Evolutionary conservation across 805 yeast genomes (phyloP), one percentile per base, ranked within the genome.

Genomic region (Sugiyamaella marilandica): DNA sequence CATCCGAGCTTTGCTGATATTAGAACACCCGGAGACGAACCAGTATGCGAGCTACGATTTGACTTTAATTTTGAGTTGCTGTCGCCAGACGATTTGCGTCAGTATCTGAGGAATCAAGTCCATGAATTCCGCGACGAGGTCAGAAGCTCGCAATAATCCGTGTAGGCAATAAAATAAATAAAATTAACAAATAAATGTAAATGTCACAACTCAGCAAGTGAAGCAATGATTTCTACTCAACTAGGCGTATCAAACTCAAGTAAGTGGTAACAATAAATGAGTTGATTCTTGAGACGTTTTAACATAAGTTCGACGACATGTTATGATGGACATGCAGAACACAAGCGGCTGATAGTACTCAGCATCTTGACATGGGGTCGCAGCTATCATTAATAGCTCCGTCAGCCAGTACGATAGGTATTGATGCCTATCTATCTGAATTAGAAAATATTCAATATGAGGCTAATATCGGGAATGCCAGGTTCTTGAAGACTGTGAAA

Each of bases 361-460:
- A 18, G 18, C 21, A 19, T 18, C 21, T 24, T 18, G 32, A 2
- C 39, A 90, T 91, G 97, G 97, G 97, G 13, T 88, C 87, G 11
- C 87, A 86, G 65, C 72, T 92, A 55, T 91, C 97, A 1, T 74
- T 87, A 33, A 71, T 89, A 65, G 87, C 96, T 9, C 97, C 96
- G 10, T 83, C 95, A 2, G 89, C 96, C 1, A 90, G 95, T 2
- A 87, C 97, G 1, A 87, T 92, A 62, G 96, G 95, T 5, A 77
- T 90, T 1, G 89, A 92, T 19, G 91, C 97, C 0, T 92, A 91
- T 60, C 80, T 92, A 29, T 90, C 90, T 62, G 88, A 87, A 41
- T 74, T 92, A 10, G 82, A 82, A 21, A 82, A 83, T 55, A 75
- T 86, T 37, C 92, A 87, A 61, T 92, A 88, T 65, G 75, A 84